Base-by-base conservation (phyloP, 2,329 filamentous ascomycete species). In the Dendrostoma leiphaemia region DNA sequence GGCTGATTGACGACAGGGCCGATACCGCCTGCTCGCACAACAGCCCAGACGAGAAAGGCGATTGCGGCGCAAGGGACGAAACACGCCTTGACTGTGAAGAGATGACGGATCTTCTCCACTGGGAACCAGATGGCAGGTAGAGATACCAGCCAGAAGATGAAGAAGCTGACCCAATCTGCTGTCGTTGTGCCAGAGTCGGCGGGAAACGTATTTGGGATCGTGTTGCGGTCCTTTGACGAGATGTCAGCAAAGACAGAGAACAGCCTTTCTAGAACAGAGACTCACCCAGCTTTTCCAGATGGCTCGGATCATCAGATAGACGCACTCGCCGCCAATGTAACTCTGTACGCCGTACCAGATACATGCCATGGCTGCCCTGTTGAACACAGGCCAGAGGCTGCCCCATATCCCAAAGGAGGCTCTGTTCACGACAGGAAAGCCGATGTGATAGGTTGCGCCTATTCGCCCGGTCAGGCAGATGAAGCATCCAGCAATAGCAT, bases 321-420 rank as follows among this genome's bases (percentile, higher is more conserved):
- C 86, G 62, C 91, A 96, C 55, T 88, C 77, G 24, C 89, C 89
- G 62, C 91, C 91, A 59, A 96, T 95, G 75, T 90, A 96, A 6
- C 83, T 73, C 67, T 94, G 90, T 24, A 95, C 90, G 47, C 89
- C 90, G 59, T 92, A 93, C 91, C 90, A 95, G 58, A 95, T 83
- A 62, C 89, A 91, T 2, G 89, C 80, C 81, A 95, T 92, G 6
- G 84, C 90, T n/a, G 90, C 89, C 38, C 91, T 83, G 66, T 96
- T 96, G 61, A 96, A 86, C 0, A 96, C 85, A 0, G 91, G 91
- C 91, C 91, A 96, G 48, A 96, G 71, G 26, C 85, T 86, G 1
- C 92, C 92, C 89, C 89, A 96, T 53, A 96, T 88, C 13, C 92
- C 92, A 63, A 96, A 96, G 0, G 86, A 90, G 0, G 89, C 79